These are phyloP conservation scores for Orbilia blumenaviensis DNA, from an alignment of 2,329 filamentous ascomycete genomes.

Conservation along the genomic window DNA sequence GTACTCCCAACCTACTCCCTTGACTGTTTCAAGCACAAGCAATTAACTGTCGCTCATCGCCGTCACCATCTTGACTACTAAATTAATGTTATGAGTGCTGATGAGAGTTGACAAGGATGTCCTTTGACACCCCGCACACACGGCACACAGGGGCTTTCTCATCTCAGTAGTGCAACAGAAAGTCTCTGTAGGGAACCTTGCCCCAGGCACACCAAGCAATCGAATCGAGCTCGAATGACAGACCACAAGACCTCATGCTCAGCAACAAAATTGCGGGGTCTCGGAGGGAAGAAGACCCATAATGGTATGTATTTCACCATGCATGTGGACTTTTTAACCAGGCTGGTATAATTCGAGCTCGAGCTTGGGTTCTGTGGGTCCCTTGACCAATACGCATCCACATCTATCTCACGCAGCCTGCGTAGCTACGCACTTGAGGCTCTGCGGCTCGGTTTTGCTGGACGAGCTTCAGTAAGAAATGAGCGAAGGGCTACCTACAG, in stretches of 20 bases:
- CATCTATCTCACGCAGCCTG: not conserved
- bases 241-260: slow-evolving; percentile 8
- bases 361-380: slow-evolving; percentile 1
- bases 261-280: not conserved
- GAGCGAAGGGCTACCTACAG: not conserved
- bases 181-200: not conserved
- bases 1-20: not conserved
- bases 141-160: slow-evolving; percentile 1
- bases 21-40: not conserved
- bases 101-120: not conserved
- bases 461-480: not conserved
- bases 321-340: not conserved
- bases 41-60: not conserved
- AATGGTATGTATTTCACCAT: not conserved
- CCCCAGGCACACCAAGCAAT: slow-evolving; percentile 15
- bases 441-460: not conserved
- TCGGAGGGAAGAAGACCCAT: not conserved
- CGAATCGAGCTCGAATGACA: not conserved
- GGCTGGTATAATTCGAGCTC: not conserved
- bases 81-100: not conserved
- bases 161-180: slow-evolving; percentile 12
- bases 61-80: not conserved
- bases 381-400: not conserved
- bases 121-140: not conserved
- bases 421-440: not conserved